Percentiles rank a stretch among this genome's conserved stretches.
Conservation (phyloP, 257 asterid genomes). For the Scutellaria minor region DNA sequence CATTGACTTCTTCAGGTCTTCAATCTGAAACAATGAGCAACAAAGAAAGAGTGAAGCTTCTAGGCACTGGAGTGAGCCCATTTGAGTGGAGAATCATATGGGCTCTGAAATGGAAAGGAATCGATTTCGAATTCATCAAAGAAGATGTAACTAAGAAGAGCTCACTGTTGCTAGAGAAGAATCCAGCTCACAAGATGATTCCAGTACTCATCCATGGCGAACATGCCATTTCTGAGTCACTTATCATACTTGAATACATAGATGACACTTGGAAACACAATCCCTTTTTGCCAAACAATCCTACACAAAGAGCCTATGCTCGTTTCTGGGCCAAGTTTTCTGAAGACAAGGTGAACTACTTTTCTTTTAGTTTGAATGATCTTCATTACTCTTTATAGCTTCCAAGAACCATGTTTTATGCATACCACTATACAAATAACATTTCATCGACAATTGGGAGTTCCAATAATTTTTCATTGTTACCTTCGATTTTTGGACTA, state of each 20-base stretch:
- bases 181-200: background rate
- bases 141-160: slow-evolving; percentile 5
- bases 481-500: no score
- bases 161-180: background rate
- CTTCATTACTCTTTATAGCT: no score
- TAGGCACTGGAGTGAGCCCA: background rate
- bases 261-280: slow-evolving; percentile 8
- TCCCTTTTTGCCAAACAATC: background rate
- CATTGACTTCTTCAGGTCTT: background rate
- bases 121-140: background rate
- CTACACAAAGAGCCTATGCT: background rate
- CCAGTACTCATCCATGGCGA: no score
- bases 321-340: no score
- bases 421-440: no score
- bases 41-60: background rate
- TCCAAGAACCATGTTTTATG: no score
- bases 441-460: no score
- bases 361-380: no score
- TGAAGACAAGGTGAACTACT: no score
- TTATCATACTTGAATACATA: slow-evolving; percentile 15
- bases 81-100: slow-evolving; percentile 21
- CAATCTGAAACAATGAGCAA: background rate
- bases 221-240: background rate
- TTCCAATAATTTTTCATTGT: no score
- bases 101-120: slow-evolving; percentile 9